Percentiles rank a stretch among this genome's conserved stretches.
Evolutionary conservation across 202 grass and related monocot species (phyloP).

Genomic region (Setaria viridis): DNA sequence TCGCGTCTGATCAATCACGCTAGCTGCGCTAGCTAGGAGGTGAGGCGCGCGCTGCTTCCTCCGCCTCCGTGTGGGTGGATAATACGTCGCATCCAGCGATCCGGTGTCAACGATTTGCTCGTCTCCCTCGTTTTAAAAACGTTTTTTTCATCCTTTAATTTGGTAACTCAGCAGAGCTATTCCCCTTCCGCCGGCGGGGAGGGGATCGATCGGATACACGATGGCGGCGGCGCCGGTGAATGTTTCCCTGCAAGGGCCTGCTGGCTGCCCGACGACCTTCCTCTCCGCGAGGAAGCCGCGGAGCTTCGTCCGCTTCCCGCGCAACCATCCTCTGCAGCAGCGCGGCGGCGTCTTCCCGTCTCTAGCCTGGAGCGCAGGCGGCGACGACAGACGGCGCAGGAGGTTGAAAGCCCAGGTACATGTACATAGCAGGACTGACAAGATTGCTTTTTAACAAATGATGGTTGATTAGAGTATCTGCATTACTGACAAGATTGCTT

Average conservation of each 20-base stretch:
- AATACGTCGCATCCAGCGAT: too few species aligned
- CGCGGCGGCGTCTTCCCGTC: neutral
- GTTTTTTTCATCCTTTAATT: neutral
- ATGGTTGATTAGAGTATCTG: too few species aligned
- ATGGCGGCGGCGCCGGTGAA: neutral
- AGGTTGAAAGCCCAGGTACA: neutral
- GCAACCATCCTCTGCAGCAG: neutral
- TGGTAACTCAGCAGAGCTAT: neutral
- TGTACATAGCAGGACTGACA: too few species aligned
- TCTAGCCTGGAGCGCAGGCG: neutral
- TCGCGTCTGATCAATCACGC: too few species aligned
- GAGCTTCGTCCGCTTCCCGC: neutral
- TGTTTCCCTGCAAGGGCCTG: neutral
- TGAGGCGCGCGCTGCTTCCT: too few species aligned
- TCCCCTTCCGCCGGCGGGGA: neutral
- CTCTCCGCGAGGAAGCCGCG: neutral
- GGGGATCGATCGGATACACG: neutral
- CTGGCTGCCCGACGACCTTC: neutral
- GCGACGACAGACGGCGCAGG: neutral
- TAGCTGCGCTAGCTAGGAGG: too few species aligned
- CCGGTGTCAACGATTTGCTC: too few species aligned
- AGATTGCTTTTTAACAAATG: too few species aligned
- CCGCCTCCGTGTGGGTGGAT: too few species aligned
- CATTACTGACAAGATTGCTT: neutral
- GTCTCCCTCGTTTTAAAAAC: neutral